Percentiles rank a stretch among this genome's conserved stretches.
Conservation (phyloP, 176 grass and related monocot species). For the Aegilops sharonensis region DNA sequence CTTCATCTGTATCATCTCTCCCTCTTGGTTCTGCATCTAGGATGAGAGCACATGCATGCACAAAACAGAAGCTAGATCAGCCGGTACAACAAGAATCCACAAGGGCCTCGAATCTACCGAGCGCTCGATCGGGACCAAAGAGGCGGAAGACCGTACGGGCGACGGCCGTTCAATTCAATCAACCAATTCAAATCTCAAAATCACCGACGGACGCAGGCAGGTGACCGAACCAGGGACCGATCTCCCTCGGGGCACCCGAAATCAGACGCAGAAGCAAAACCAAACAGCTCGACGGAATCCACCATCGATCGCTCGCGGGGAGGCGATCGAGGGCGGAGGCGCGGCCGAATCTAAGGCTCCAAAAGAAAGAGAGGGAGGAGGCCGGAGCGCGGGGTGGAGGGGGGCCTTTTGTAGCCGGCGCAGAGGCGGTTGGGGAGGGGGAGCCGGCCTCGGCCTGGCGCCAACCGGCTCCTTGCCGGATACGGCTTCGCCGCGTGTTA, state of each 20-base stretch:
- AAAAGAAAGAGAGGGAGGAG: too few relatives aligned
- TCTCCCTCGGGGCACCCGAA: not conserved
- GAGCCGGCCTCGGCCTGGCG: not conserved
- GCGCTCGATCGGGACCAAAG: too few relatives aligned
- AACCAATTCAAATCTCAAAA: slow-evolving; percentile 11
- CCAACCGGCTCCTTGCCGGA: slow-evolving; percentile 17
- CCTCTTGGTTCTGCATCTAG: not conserved
- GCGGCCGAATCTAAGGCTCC: not conserved
- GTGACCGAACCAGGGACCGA: slow-evolving; percentile 13
- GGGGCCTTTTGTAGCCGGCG: not conserved
- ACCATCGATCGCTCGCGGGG: not conserved
- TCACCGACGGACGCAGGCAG: not conserved
- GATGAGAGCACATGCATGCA: not conserved
- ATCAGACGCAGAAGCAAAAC: too few relatives aligned
- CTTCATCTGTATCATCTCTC: not conserved
- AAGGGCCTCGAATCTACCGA: slow-evolving; percentile 14
- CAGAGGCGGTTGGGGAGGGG: not conserved
- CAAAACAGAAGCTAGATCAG: slow-evolving; percentile 2
- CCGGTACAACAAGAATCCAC: not conserved
- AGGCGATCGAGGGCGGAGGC: not conserved
- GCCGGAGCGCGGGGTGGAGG: not conserved
- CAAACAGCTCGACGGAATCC: too few relatives aligned
- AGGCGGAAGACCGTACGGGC: not conserved
- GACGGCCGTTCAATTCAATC: too few relatives aligned
- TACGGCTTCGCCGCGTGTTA: slow-evolving; percentile 11